Evolutionary conservation across 2,329 filamentous ascomycete genomes (phyloP), one percentile per base, ranked within the genome.

Genomic region (Ceratocystis alfenasii): DNA sequence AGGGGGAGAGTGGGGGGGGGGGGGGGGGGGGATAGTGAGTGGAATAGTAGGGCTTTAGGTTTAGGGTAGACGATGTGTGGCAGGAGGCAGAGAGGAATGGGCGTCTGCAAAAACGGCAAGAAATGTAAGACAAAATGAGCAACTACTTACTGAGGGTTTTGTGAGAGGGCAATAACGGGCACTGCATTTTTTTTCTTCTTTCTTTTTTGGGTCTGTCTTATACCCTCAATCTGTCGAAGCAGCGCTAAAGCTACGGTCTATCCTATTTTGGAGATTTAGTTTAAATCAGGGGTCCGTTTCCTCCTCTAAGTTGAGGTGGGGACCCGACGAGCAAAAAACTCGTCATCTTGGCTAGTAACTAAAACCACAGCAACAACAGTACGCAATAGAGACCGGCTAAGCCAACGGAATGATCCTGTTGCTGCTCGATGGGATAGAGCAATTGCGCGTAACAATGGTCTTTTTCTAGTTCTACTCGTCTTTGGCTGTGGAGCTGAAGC

Each of bases 341-440:
- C 30, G 55, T 36, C 55, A 59, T 59, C 7, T 17, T n/a, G 12
- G 33, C 53, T 30, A 36, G 10, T 28, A 30, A 28, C 28, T 7
- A 28, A 17, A 59, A 59, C 28, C 10, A 33, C 28, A 59, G 17
- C 53, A 59, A 59, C 55, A 59, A 59, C 55, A 59, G 25, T 20
- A 20, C 10, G 44, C 25, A 12, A 61, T 46, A 44, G 57, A 50
- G 44, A 59, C 59, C 59, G 53, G 36, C 33, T 59, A 17, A 48
- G 63, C 36, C 10, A 44, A 45, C 30, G 8, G 28, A 33, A 17
- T 25, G 22, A 25, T 12, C 53, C 22, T 25, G 17, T 41, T 41
- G 36, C 45, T 60, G 53, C 45, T n/a, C 12, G 25, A 48, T 48
- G 64, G 50, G 50, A 57, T 44, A 65, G 44, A 36, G 61, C 25